Evolutionary conservation across 2,329 filamentous ascomycete genomes (phyloP), one percentile per base, ranked within the genome.

Genomic region (Aspergillus tanneri): DNA sequence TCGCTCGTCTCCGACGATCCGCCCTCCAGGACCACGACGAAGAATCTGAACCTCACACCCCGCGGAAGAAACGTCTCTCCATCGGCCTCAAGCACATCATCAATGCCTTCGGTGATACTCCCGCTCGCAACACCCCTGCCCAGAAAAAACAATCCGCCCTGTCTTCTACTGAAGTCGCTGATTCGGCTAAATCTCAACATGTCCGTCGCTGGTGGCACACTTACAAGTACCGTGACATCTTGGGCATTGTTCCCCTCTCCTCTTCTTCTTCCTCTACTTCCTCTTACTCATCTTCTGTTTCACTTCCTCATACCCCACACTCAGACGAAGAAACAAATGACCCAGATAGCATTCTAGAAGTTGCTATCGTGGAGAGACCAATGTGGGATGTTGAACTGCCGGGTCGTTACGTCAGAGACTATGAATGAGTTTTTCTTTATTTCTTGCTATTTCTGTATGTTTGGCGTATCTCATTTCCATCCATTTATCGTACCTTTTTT

Each of bases 191-290:
- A 39, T 60, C 60, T 28, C 56, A 63, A 12, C 44, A 60, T 22
- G 43, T 59, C 38, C 63, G 70, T 43, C 59, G 64, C 18, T 69
- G 70, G 73, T 97, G 90, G 89, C 83, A 85, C 65, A 95, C 91
- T 4, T 90, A 87, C 77, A 95, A 95, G 70, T 99, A 97, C 71
- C 81, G 91, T 49, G 88, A 91, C n/a, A 90, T 99, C 59, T 76
- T 99, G 52, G 93, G 91, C 4, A 78, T 86, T 36, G 77, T 83
- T 16, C 77, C 81, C 14, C 69, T 86, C 24, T 75, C 72, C 28
- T 43, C 30, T 9, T 34, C 8, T 6, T 19, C 30, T 32, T 34
- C n/a, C n/a, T n/a, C n/a, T n/a, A n/a, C n/a, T n/a, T n/a, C n/a
- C n/a, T n/a, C n/a, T n/a, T n/a, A n/a, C n/a, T n/a, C n/a, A n/a